These are phyloP conservation scores for Lophiostoma macrostomum DNA, from an alignment of 495 filamentous ascomycete species.

Conservation along the genomic window DNA sequence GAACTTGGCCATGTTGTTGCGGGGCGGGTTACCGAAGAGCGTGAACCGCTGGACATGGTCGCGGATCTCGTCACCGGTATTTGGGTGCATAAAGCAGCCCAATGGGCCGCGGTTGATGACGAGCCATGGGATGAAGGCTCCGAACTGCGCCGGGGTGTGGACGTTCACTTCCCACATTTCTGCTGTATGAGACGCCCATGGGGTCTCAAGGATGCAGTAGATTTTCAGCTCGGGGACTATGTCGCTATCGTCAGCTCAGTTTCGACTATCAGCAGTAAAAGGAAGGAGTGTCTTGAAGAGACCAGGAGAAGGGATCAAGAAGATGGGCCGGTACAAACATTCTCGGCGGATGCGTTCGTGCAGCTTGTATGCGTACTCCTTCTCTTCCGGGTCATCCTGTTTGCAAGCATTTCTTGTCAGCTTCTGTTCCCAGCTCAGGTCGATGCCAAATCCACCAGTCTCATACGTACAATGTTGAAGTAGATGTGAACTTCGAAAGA, in stretches of 20 bases:
- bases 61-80: slow-evolving; percentile 5
- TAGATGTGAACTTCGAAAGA: slow-evolving; percentile 1
- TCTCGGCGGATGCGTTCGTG: slow-evolving; percentile 2
- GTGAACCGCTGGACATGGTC: slow-evolving; percentile 2
- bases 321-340: slow-evolving; percentile 2
- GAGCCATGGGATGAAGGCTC: slow-evolving; percentile 1
- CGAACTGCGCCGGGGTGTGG: background rate
- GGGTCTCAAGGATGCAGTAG: background rate
- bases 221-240: slow-evolving; percentile 9
- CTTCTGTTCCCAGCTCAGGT: too few species aligned
- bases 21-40: background rate
- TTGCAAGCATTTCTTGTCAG: background rate
- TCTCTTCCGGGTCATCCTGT: background rate
- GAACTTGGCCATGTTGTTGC: background rate
- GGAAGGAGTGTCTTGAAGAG: too few species aligned
- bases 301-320: background rate
- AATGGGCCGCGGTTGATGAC: slow-evolving; percentile 4
- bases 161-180: slow-evolving; percentile 5
- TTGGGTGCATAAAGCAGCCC: background rate
- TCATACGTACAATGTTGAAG: background rate
- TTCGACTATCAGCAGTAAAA: too few species aligned
- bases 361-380: slow-evolving; percentile 1
- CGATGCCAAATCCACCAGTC: background rate
- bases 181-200: background rate
- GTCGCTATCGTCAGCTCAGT: background rate